Conservation (phyloP, 148 eudicot species). For the Vaccinium darrowii region DNA sequence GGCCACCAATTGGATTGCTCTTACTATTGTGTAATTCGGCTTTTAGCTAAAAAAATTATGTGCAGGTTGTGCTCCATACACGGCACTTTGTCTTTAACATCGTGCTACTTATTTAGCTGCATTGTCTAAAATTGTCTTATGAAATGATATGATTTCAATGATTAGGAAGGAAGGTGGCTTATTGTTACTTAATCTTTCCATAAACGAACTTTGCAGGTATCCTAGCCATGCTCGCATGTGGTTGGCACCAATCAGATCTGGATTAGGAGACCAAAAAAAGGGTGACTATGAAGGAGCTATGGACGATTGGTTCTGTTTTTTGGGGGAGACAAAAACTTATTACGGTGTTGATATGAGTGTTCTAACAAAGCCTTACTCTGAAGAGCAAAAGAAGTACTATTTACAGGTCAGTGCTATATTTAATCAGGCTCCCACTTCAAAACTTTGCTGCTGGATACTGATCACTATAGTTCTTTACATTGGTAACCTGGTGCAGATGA, state of each 20-base stretch:
- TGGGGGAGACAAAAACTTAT: conserved; percentile 59
- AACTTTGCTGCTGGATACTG: background rate
- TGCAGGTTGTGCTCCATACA: background rate
- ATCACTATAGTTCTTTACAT: background rate
- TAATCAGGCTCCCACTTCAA: background rate
- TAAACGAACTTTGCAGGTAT: conserved; percentile 55
- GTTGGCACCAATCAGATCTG: conserved; percentile 91
- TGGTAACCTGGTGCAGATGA: background rate
- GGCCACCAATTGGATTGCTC: background rate
- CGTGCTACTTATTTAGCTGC: background rate
- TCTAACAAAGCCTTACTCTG: conserved; percentile 62
- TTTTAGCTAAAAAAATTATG: background rate
- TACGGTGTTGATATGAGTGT: conserved; percentile 94
- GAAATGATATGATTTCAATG: background rate
- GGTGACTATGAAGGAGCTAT: conserved; percentile 72
- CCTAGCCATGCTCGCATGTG: conserved; percentile 99
- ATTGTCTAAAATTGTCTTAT: background rate
- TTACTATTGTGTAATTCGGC: background rate
- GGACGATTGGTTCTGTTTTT: conserved; percentile 81
- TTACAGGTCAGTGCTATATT: conserved; percentile 55
- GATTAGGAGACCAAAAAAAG: conserved; percentile 70
- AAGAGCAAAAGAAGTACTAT: conserved; percentile 84
- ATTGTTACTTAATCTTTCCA: background rate
- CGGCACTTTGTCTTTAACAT: background rate
- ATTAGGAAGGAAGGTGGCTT: conserved; percentile 3